phyloP scores from a whole-genome alignment of 305 asterid species.

The Solanum hybrid region DNA sequence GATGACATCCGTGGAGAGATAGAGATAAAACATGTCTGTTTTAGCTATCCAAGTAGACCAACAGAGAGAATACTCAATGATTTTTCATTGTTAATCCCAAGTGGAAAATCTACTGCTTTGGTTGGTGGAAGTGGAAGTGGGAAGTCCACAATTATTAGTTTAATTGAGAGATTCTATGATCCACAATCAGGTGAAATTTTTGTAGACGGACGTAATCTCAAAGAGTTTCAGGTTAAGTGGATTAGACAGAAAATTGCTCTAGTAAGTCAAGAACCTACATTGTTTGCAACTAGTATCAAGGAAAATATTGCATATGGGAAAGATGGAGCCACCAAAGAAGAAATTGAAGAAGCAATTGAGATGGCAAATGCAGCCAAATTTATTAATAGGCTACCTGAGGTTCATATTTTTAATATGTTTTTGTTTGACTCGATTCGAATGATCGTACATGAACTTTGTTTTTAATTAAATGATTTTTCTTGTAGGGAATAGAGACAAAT shows the following conservation, averaged over 20 bases:
- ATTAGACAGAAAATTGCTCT: background rate
- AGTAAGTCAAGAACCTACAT: background rate
- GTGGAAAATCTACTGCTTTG: slow-evolving; percentile 51
- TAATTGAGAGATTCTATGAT: slow-evolving; percentile 71
- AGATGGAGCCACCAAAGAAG: background rate
- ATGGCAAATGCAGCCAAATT: background rate
- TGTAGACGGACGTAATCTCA: slow-evolving; percentile 53
- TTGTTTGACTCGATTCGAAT: background rate
- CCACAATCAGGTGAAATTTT: slow-evolving; percentile 50
- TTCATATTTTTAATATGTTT: background rate
- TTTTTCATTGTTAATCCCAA: slow-evolving; percentile 40
- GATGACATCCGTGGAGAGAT: slow-evolving; percentile 36
- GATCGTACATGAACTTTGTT: background rate
- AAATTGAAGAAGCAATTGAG: background rate
- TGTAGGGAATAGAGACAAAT: background rate
- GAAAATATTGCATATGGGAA: background rate
- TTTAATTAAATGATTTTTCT: background rate
- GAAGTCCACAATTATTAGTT: slow-evolving; percentile 61
- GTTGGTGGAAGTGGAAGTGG: slow-evolving; percentile 82
- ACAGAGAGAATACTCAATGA: slow-evolving; percentile 44
- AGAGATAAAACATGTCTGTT: slow-evolving; percentile 44
- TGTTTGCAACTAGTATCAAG: background rate
- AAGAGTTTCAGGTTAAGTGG: slow-evolving; percentile 20
- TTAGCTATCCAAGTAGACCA: slow-evolving; percentile 59
- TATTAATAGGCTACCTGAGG: background rate